Base-by-base conservation (phyloP, 2,329 filamentous ascomycete species). In the Pseudocercospora fijiensis region DNA sequence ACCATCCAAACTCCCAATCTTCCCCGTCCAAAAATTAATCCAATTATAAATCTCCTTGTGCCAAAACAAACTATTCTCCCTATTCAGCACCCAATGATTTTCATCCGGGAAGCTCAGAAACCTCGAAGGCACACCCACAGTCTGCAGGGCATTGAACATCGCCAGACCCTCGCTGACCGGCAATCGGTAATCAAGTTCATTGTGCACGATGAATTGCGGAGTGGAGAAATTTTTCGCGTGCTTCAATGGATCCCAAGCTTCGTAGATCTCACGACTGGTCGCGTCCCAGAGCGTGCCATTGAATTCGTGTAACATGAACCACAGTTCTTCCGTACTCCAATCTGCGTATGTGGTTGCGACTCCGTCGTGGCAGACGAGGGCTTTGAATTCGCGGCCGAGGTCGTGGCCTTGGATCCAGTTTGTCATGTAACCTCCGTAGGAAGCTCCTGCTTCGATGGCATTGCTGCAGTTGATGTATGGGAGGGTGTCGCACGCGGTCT, bases 291-390 rank as follows among this genome's bases (percentile, higher is more conserved):
- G 74, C 0, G 78, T 76, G 2, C 82, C 82, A 60, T 79, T 77
- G n/a, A 84, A 72, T 60, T 84, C 82, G 66, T 82, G 80, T 16
- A 81, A 72, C 3, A 79, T 80, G 74, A 84, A 84, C 69, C 82
- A 84, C 37, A 82, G 76, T 70, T 84, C 82, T 58, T 84, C 83
- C 9, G 70, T 71, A 16, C 79, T 76, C 53, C 67, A 84, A 76
- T 73, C 82, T 78, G 69, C 69, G 55, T 71, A 70, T 13, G 70
- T 69, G 13, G 68, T 71, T 7, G 80, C 76, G 63, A 93, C 89
- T 55, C 92, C 92, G 70, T 96, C 92, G 75, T 96, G 92, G 71
- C 88, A 92, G 27, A 96, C 92, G 3, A 97, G 83, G 0, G 92
- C 92, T 77, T 91, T 91, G 84, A 97, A 96, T 69, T 89, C 87